Evolutionary conservation across 352 stramenopile species (phyloP).

Genomic region (Globisporangium cederbergense): DNA sequence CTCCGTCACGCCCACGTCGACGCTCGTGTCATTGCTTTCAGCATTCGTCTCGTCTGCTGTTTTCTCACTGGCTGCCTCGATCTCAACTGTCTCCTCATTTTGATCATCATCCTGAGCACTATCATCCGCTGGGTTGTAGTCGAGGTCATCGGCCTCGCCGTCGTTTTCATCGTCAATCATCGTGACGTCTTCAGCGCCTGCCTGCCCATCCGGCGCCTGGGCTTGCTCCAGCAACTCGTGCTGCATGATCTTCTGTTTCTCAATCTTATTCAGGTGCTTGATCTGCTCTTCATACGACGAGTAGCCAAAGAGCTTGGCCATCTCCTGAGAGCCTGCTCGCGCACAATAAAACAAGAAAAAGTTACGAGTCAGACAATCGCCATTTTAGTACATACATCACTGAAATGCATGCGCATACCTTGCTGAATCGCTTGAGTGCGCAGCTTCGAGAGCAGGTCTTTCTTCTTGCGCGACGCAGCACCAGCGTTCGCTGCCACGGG

Average conservation of each 20-base stretch:
- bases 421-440: conserved; percentile 61
- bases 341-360: background rate
- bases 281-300: conserved; percentile 68
- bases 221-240: conserved; percentile 36
- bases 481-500: conserved; percentile 37
- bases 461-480: conserved; percentile 46
- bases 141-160: conserved; percentile 12
- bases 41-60: background rate
- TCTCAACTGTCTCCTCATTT: conserved; percentile 5
- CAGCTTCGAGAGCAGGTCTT: conserved; percentile 53
- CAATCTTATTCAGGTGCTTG: conserved; percentile 57
- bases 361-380: background rate
- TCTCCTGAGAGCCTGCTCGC: conserved; percentile 37
- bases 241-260: conserved; percentile 57
- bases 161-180: conserved; percentile 17
- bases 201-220: conserved; percentile 14
- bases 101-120: conserved; percentile 19
- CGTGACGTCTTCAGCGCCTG: conserved; percentile 10
- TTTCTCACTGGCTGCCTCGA: conserved; percentile 11
- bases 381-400: background rate
- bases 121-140: conserved; percentile 7
- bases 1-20: background rate
- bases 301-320: conserved; percentile 80
- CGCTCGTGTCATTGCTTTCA: conserved; percentile 2
- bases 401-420: conserved; percentile 14